These are phyloP conservation scores for Discostella stelligeroides DNA, from an alignment of 108 stramenopile genomes.

Conservation along the genomic window DNA sequence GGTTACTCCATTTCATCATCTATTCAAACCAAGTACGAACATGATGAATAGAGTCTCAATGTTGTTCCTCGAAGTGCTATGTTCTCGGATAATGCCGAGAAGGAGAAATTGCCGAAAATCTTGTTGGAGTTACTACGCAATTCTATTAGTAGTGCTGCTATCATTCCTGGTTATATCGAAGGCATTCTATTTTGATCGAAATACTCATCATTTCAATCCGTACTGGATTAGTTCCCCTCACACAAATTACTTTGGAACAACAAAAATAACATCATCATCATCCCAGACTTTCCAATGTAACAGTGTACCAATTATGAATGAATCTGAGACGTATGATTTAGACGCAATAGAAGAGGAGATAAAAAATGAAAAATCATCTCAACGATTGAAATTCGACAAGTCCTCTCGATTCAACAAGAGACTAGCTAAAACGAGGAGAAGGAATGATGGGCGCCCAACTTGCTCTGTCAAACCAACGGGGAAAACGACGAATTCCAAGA, in stretches of 20 bases:
- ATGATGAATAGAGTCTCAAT: no score
- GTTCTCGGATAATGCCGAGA: no score
- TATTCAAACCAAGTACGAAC: no score
- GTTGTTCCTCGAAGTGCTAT: no score
- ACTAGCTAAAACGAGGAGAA: background rate
- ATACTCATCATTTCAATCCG: background rate
- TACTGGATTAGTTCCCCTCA: background rate
- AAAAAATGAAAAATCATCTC: background rate
- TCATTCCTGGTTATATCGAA: background rate
- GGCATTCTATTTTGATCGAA: conserved; percentile 5
- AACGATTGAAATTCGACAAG: background rate
- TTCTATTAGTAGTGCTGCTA: background rate
- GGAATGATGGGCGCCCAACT: background rate
- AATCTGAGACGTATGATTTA: conserved; percentile 1
- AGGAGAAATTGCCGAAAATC: no score
- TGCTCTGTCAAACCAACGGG: background rate
- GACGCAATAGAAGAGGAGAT: conserved; percentile 5
- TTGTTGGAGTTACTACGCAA: background rate
- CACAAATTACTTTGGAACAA: background rate
- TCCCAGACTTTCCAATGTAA: background rate
- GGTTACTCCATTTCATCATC: no score
- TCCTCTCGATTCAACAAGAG: background rate
- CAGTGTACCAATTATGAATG: background rate
- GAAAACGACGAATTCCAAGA: background rate
- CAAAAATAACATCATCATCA: background rate